Evolutionary conservation across 2,329 filamentous ascomycete species (phyloP).

Genomic region (Byssoonygena ceratinophila): DNA sequence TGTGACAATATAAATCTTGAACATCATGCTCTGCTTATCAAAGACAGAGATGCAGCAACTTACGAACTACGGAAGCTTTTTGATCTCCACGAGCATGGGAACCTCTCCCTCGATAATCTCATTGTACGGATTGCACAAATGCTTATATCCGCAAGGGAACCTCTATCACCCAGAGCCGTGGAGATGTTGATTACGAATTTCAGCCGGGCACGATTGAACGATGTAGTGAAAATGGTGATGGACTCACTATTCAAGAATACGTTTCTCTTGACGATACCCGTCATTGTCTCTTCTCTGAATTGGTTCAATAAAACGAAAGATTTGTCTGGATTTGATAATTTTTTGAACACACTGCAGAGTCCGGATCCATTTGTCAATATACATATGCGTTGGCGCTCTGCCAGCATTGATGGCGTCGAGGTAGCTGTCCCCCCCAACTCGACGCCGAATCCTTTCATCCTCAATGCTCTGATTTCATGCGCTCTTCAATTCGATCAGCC

Average conservation of each 20-base stretch:
- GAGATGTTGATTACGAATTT: conserved; percentile 31
- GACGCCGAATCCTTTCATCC: conserved; percentile 26
- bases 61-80: conserved; percentile 25
- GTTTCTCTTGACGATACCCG: conserved; percentile 28
- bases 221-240: conserved; percentile 31
- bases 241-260: conserved; percentile 30
- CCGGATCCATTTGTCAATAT: conserved; percentile 27
- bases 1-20: conserved; percentile 22
- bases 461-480: conserved; percentile 29
- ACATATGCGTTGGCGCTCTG: conserved; percentile 16
- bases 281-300: conserved; percentile 30
- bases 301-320: conserved; percentile 34
- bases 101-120: conserved; percentile 29
- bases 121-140: conserved; percentile 29
- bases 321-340: conserved; percentile 33
- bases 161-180: conserved; percentile 28
- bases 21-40: conserved; percentile 20
- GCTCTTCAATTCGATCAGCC: conserved; percentile 34
- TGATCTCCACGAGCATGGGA: conserved; percentile 21
- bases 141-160: conserved; percentile 28
- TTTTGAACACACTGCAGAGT: conserved; percentile 30
- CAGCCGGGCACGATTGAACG: conserved; percentile 31
- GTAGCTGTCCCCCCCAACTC: conserved; percentile 29
- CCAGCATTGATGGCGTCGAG: conserved; percentile 28
- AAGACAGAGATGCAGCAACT: conserved; percentile 25